phyloP scores from a whole-genome alignment of 305 asterid genomes.

The Nicotiana rustica region DNA sequence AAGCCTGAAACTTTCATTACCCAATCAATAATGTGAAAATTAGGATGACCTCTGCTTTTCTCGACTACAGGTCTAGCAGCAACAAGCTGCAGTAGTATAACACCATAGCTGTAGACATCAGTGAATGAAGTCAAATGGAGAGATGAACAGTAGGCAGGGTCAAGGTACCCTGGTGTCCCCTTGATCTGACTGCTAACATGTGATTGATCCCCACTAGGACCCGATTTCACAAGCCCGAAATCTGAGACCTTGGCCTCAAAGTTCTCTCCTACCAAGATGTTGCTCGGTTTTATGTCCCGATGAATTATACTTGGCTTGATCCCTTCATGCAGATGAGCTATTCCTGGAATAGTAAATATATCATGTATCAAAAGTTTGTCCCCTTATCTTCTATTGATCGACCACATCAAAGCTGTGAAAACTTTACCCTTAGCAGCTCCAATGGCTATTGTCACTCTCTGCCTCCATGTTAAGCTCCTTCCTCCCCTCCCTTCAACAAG shows the following conservation, averaged over 20 bases:
- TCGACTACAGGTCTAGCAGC: slow-evolving; percentile 73
- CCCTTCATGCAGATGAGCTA: slow-evolving; percentile 75
- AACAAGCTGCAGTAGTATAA: slow-evolving; percentile 76
- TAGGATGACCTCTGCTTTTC: slow-evolving; percentile 44
- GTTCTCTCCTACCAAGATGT: slow-evolving; percentile 66
- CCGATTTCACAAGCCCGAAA: slow-evolving; percentile 73
- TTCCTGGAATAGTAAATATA: slow-evolving; percentile 49
- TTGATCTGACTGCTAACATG: slow-evolving; percentile 74
- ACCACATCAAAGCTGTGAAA: background rate
- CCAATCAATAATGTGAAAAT: slow-evolving; percentile 71
- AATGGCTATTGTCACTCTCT: slow-evolving; percentile 74
- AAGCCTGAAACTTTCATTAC: slow-evolving; percentile 39
- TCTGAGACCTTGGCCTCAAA: slow-evolving; percentile 83
- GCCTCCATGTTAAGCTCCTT: slow-evolving; percentile 74
- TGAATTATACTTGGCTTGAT: slow-evolving; percentile 76
- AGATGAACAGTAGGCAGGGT: slow-evolving; percentile 78
- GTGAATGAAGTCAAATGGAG: slow-evolving; percentile 67
- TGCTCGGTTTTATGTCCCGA: slow-evolving; percentile 79
- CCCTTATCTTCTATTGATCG: background rate
- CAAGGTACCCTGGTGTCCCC: slow-evolving; percentile 84
- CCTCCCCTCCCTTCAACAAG: slow-evolving; percentile 60
- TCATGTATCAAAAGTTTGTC: background rate
- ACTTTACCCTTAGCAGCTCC: slow-evolving; percentile 79
- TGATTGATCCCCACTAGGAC: slow-evolving; percentile 71
- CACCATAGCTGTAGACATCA: slow-evolving; percentile 86